Base-by-base conservation (phyloP, 2,329 filamentous ascomycete species). In the Ophiostoma pallidulum region DNA sequence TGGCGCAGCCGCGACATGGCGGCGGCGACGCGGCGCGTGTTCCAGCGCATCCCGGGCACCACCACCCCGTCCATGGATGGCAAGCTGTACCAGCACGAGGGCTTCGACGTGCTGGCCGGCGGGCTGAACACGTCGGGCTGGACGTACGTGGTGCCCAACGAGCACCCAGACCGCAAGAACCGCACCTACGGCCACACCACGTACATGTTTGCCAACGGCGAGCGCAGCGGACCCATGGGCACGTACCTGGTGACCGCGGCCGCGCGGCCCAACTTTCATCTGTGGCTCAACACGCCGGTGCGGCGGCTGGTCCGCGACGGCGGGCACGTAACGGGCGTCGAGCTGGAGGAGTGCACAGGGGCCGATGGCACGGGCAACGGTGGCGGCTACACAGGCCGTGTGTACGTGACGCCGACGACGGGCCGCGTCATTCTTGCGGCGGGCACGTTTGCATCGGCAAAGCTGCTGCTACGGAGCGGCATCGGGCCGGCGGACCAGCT, bases 1-100 rank as follows among this genome's bases (percentile, higher is more conserved):
- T 89, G 84, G 84, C 80, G 83, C 62, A 71, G 77, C 16, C 60
- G 65, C 6, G 81, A 87, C 55, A 74, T 87, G 59, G 65, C 66
- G 51, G 60, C 66, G 20, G 76, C 83, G 1, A 76, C 80, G 6
- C 64, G 74, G 24, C 73, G 77, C 36, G 77, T 82, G 7, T 88
- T 86, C 60, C 66, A 69, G 31, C 74, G 82, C n/a, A 87, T 86
- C 52, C 82, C 82, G 0, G 83, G 82, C 28, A 86, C 81, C 0
- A 76, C 75, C 39, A 66, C 68, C 38, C 82, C 84, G 1, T 86
- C 82, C 0, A 66, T 69, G 55, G 82, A 89, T 57, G 78, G 78
- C 40, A 70, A 79, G 59, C 69, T 76, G 22, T 86, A 87, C 63
- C 70, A 78, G n/a, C 77, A 82, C 50, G 70, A 81, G 51, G 79